Evolutionary conservation across 306 rosid species (phyloP).

Genomic region (Canavalia gladiata): DNA sequence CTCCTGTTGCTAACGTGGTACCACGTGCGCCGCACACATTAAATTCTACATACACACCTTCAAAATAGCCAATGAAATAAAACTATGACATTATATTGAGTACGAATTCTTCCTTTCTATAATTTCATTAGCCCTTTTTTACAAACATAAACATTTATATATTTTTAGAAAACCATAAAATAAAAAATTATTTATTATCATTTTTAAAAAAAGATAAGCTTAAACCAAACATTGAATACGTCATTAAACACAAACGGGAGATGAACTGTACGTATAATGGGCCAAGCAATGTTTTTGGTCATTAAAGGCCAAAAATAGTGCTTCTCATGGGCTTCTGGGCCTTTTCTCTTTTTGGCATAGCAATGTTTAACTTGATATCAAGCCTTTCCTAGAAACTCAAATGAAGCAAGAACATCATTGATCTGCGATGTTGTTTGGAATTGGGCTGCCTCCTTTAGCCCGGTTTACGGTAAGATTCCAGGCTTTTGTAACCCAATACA

Average conservation of each 20-base stretch:
- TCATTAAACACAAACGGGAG: background rate
- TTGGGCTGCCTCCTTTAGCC: constrained; percentile 3
- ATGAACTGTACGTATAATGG: background rate
- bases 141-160: no score
- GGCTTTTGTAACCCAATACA: background rate
- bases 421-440: background rate
- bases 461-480: background rate
- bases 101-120: background rate
- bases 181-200: no score
- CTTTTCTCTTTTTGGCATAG: no score
- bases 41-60: background rate
- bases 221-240: background rate
- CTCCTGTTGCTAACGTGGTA: constrained; percentile 59
- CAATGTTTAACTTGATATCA: background rate
- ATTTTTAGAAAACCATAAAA: no score
- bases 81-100: background rate
- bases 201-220: no score
- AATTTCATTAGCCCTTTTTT: no score
- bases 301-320: no score
- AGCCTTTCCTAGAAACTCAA: background rate
- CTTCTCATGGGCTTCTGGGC: no score
- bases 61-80: background rate
- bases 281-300: background rate
- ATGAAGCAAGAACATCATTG: background rate
- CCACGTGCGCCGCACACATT: constrained; percentile 61